A percentile compares a stretch with the other conserved stretches of the same genome.
These are phyloP conservation scores for Linanthus parryae DNA, from an alignment of 148 eudicot genomes.

Conservation along the genomic window DNA sequence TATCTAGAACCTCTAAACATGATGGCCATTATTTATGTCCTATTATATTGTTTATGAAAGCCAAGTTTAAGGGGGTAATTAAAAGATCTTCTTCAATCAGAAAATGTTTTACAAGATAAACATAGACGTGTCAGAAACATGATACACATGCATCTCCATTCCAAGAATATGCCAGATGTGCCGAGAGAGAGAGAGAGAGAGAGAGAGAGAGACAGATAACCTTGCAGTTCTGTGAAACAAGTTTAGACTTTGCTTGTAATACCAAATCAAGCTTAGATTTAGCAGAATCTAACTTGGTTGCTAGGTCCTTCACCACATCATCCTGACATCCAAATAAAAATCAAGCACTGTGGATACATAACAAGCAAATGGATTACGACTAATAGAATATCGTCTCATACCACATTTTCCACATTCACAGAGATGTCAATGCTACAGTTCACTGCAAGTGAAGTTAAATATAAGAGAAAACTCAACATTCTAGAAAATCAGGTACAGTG, in stretches of 20 bases:
- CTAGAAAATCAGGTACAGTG: background rate
- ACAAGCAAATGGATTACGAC: background rate
- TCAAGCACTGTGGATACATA: background rate
- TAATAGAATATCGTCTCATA: conserved; percentile 2
- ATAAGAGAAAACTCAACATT: conserved; percentile 6
- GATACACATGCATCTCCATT: no score
- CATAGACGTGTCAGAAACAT: no score
- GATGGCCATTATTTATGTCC: no score
- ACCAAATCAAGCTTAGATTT: conserved; percentile 50
- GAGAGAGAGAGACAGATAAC: no score
- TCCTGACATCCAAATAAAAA: conserved; percentile 15
- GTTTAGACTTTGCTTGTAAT: conserved; percentile 25
- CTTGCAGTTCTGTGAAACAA: conserved; percentile 51
- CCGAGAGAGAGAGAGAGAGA: no score
- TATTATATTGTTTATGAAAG: no score
- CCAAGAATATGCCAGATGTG: no score
- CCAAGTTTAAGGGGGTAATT: no score
- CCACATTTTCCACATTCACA: conserved; percentile 12
- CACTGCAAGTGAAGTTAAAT: conserved; percentile 15
- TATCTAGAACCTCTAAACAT: no score
- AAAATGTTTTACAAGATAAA: no score
- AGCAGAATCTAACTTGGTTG: conserved; percentile 38
- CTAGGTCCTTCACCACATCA: conserved; percentile 23
- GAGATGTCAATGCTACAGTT: conserved; percentile 5
- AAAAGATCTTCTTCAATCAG: no score